These are phyloP conservation scores for Tetrapyrgos nigripes DNA, from an alignment of 1,284 basidiomycete genomes.

Conservation along the genomic window DNA sequence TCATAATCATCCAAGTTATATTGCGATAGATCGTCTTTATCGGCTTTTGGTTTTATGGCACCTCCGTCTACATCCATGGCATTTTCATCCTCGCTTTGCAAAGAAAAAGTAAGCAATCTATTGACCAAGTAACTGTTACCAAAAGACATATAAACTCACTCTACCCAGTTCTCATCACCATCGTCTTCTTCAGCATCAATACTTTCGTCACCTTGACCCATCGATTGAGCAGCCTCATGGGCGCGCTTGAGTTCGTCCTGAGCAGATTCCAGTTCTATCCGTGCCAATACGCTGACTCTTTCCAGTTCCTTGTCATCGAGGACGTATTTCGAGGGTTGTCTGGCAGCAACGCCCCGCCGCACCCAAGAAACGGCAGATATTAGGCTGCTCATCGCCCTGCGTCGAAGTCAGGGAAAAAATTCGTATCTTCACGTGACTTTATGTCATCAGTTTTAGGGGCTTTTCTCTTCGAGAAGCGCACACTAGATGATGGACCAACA, in stretches of 20 bases:
- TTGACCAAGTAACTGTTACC: constrained; percentile 15
- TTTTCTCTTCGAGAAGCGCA: too few relatives aligned
- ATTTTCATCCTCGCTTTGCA: constrained; percentile 54
- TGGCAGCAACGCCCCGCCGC: constrained; percentile 77
- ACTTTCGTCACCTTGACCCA: constrained; percentile 66
- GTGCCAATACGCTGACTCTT: constrained; percentile 88
- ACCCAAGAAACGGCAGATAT: constrained; percentile 81
- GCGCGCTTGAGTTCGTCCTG: constrained; percentile 85
- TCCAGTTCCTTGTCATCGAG: constrained; percentile 92
- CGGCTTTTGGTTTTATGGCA: constrained; percentile 40
- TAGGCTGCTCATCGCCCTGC: constrained; percentile 64
- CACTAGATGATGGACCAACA: too few relatives aligned
- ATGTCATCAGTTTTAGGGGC: too few relatives aligned
- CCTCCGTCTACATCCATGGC: constrained; percentile 72
- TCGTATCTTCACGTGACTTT: background rate
- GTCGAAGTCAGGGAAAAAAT: background rate
- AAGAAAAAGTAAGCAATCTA: constrained; percentile 28
- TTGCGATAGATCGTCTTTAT: constrained; percentile 83
- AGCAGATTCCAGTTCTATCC: constrained; percentile 90
- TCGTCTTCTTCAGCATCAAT: constrained; percentile 69
- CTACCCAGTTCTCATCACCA: constrained; percentile 71
- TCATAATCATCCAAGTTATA: constrained; percentile 97
- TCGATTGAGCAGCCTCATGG: constrained; percentile 76
- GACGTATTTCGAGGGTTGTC: constrained; percentile 87
- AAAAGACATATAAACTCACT: constrained; percentile 63